phyloP scores from a whole-genome alignment of 768 basidiomycete species.

The Collybia sordida region DNA sequence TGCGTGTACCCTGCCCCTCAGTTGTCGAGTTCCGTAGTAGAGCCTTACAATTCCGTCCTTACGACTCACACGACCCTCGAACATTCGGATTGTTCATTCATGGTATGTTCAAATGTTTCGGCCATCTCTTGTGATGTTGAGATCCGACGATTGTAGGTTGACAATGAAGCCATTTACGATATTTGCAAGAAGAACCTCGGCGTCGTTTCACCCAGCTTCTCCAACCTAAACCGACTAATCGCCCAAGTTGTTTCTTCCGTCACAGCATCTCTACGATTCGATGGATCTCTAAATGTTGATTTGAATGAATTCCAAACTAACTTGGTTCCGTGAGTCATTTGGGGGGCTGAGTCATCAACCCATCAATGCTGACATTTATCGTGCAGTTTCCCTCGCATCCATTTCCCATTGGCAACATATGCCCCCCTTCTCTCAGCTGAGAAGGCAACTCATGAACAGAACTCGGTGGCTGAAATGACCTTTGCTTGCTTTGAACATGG shows the following conservation, averaged over 20 bases:
- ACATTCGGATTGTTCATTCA: constrained; percentile 99
- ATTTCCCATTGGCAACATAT: constrained; percentile 96
- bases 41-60: constrained; percentile 97
- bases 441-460: constrained; percentile 95
- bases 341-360: constrained; percentile 4
- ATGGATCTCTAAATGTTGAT: constrained; percentile 96
- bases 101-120: constrained; percentile 52
- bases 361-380: constrained; percentile 10
- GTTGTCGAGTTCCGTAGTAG: constrained; percentile 93
- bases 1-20: constrained; percentile 96
- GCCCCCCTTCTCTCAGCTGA: constrained; percentile 94
- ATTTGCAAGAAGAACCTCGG: constrained; percentile 97
- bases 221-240: constrained; percentile 94
- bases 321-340: constrained; percentile 80
- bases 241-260: constrained; percentile 98
- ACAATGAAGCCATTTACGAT: constrained; percentile 99
- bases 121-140: constrained; percentile 7
- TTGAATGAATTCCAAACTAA: constrained; percentile 99
- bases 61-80: constrained; percentile 99
- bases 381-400: constrained; percentile 90
- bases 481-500: constrained; percentile 96
- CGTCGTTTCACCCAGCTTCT: constrained; percentile 83
- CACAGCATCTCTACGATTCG: constrained; percentile 96
- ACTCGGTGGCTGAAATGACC: constrained; percentile 98
- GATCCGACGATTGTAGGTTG: constrained; percentile 55